Evolutionary conservation across 257 asterid genomes (phyloP), one percentile per base, ranked within the genome.

Genomic region (Solanum medicagineum): DNA sequence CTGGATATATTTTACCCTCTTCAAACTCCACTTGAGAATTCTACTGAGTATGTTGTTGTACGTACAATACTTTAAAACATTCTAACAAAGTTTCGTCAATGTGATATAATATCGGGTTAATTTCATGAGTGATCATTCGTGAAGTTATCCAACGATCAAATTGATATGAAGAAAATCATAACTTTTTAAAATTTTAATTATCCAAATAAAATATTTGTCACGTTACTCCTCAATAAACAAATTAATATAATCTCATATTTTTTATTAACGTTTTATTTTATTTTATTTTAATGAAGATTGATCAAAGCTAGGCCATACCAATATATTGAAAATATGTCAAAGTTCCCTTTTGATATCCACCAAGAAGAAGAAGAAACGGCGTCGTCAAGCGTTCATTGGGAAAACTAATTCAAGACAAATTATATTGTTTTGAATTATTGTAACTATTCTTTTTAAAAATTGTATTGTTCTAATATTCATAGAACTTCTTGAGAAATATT

Each of bases 321-420:
- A 29, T 16, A 79, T 79, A 65, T 26, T 53, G 83, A 79, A 79
- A 79, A 79, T 53, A 51, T 54, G 16, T n/a, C 49, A 3, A 79
- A 26, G 22, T 79, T 79, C 29, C 83, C 83, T 19, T 79, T 51
- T 16, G 83, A 79, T 4, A 26, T 79, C 14, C 83, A 79, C 22
- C 65, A 26, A 79, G 2, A 79, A 79, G 83, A 77, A 15, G 82
- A 79, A 53, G 83, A 79, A 79, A 79, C 83, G 65, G 83, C 83
- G 65, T 79, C 65, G 49, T 79, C 83, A 26, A 53, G 83, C 65
- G 10, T 16, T 16, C 83, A 79, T 79, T 79, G 83, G 83, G 83
- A 79, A 53, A 79, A 8, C 83, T 79, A 53, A 79, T 53, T 51
- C 65, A 29, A 53, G 26, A 53, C 83, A 79, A 53, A 53, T 68